These are phyloP conservation scores for Picea engelmannii DNA, from an alignment of 83 land plant species.

Conservation along the genomic window DNA sequence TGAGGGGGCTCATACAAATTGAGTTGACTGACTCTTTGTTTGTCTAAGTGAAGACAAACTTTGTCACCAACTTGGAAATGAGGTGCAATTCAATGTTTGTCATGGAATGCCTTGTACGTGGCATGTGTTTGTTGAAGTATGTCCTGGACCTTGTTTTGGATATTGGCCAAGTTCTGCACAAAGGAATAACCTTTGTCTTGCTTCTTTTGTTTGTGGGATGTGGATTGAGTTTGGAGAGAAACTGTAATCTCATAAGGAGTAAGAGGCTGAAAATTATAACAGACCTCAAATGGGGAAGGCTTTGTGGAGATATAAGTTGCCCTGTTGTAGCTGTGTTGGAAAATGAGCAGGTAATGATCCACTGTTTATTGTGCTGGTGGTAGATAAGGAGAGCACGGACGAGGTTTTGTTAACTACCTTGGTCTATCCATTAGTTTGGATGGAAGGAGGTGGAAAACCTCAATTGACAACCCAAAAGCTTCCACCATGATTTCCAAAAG, in stretches of 20 bases:
- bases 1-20: too few relatives aligned
- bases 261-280: not conserved
- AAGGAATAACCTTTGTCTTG: not conserved
- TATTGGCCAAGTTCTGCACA: not conserved
- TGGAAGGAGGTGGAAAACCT: not conserved
- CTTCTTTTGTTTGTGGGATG: slow-evolving; percentile 1
- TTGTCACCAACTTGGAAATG: too few relatives aligned
- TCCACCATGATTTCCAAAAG: not conserved
- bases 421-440: not conserved
- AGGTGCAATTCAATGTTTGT: too few relatives aligned
- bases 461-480: not conserved
- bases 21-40: too few relatives aligned
- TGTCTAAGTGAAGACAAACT: too few relatives aligned
- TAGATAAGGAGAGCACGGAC: not conserved
- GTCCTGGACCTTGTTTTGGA: too few relatives aligned
- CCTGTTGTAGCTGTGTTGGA: not conserved
- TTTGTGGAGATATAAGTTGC: not conserved
- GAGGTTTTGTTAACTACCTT: not conserved
- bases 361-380: not conserved
- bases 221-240: not conserved
- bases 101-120: too few relatives aligned
- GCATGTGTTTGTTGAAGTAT: too few relatives aligned
- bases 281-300: not conserved
- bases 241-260: not conserved
- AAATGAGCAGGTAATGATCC: not conserved